A percentile compares a stretch with the other conserved stretches of the same genome.
These are phyloP conservation scores for Apiospora phragmitis DNA, from an alignment of 2,329 filamentous ascomycete species.

Conservation along the genomic window DNA sequence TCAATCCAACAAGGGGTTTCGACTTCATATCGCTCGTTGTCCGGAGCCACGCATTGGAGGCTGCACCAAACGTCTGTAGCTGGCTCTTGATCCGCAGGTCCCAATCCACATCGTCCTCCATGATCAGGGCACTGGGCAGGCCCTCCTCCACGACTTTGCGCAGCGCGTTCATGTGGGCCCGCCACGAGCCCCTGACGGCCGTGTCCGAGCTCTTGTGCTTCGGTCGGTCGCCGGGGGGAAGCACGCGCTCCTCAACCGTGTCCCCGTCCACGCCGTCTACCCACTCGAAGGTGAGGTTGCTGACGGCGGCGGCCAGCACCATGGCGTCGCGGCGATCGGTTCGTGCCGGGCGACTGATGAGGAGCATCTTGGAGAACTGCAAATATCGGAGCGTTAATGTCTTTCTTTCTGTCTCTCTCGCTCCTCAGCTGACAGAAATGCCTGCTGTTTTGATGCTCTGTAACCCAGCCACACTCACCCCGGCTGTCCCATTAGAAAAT, in stretches of 20 bases:
- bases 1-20: no score
- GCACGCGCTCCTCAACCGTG: slow-evolving; percentile 24
- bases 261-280: background rate
- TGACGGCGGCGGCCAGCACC: slow-evolving; percentile 40
- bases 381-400: background rate
- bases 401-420: background rate
- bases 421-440: background rate
- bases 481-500: background rate
- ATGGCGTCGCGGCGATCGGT: slow-evolving; percentile 52
- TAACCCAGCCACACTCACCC: background rate
- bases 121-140: slow-evolving; percentile 36
- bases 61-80: slow-evolving; percentile 28
- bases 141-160: slow-evolving; percentile 35
- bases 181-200: slow-evolving; percentile 35
- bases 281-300: slow-evolving; percentile 36
- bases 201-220: background rate
- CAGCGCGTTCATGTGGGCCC: slow-evolving; percentile 40
- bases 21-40: background rate
- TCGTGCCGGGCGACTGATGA: slow-evolving; percentile 46
- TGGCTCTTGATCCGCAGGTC: slow-evolving; percentile 36
- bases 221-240: slow-evolving; percentile 38
- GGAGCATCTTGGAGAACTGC: slow-evolving; percentile 29
- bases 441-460: background rate
- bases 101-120: slow-evolving; percentile 44
- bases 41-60: background rate